Percentiles rank a stretch among this genome's conserved stretches.
These are phyloP conservation scores for Striga hermonthica DNA, from an alignment of 305 asterid genomes.

Conservation along the genomic window DNA sequence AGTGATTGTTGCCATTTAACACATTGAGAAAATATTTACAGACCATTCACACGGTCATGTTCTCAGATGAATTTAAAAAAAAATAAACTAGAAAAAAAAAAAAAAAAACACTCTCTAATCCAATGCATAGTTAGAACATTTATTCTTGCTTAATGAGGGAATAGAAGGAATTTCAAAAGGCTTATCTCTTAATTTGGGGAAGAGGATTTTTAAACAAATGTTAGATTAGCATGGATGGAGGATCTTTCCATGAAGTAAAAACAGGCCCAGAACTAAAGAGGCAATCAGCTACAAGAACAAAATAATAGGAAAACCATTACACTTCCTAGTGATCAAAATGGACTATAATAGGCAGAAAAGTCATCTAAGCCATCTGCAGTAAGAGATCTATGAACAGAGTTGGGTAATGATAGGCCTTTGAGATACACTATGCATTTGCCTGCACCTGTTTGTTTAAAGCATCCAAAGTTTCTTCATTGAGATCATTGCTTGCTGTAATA, in stretches of 20 bases:
- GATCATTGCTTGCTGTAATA: slow-evolving; percentile 97
- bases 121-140: neutral
- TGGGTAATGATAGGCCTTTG: neutral
- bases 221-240: neutral
- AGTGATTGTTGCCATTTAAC: too few species aligned
- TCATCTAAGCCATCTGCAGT: slow-evolving; percentile 15
- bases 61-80: too few species aligned
- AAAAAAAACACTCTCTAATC: neutral
- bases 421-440: slow-evolving; percentile 17
- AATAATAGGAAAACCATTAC: neutral
- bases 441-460: slow-evolving; percentile 94
- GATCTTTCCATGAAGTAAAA: slow-evolving; percentile 13
- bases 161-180: slow-evolving; percentile 1
- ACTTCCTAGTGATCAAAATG: neutral
- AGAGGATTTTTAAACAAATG: slow-evolving; percentile 16
- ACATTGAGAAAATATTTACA: too few species aligned
- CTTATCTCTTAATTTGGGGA: slow-evolving; percentile 3
- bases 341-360: neutral
- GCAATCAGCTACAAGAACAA: slow-evolving; percentile 16
- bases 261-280: slow-evolving; percentile 5
- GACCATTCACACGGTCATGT: too few species aligned
- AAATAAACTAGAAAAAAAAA: neutral
- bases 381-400: neutral
- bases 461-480: slow-evolving; percentile 97
- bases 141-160: slow-evolving; percentile 7